Conservation (phyloP, 1,284 basidiomycete genomes). For the Inonotus hispidus region DNA sequence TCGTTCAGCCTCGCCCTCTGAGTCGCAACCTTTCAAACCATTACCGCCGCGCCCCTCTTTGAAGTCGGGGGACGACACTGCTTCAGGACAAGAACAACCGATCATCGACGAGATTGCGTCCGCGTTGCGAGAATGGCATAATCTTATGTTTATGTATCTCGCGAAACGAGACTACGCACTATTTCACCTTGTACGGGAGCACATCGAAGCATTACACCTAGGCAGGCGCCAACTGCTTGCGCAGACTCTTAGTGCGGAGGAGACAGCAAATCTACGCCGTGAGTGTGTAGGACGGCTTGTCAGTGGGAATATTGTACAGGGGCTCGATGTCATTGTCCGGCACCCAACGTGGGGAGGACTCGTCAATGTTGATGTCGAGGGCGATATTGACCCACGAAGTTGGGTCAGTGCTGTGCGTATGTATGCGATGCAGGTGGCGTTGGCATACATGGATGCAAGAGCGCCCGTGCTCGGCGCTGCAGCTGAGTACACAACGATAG, state of each 20-base stretch:
- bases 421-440: conserved; percentile 79
- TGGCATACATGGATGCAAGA: conserved; percentile 64
- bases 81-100: conserved; percentile 76
- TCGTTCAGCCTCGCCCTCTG: conserved; percentile 58
- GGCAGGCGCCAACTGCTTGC: conserved; percentile 87
- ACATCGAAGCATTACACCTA: conserved; percentile 88
- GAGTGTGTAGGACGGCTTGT: conserved; percentile 89
- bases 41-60: conserved; percentile 89
- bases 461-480: conserved; percentile 18
- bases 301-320: conserved; percentile 87
- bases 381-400: conserved; percentile 65
- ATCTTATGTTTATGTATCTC: conserved; percentile 88
- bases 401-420: conserved; percentile 86
- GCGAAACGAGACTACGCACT: conserved; percentile 84
- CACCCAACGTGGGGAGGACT: conserved; percentile 89
- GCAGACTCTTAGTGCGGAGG: conserved; percentile 84
- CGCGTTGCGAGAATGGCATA: conserved; percentile 93
- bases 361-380: conserved; percentile 79
- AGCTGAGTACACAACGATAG: conserved; percentile 19
- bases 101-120: conserved; percentile 97
- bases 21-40: conserved; percentile 65
- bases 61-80: conserved; percentile 89
- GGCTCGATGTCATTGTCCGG: conserved; percentile 90
- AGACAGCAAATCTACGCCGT: conserved; percentile 75
- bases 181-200: conserved; percentile 82